Base-by-base conservation (phyloP, 2,329 filamentous ascomycete genomes). In the Sclerotinia nivalis region DNA sequence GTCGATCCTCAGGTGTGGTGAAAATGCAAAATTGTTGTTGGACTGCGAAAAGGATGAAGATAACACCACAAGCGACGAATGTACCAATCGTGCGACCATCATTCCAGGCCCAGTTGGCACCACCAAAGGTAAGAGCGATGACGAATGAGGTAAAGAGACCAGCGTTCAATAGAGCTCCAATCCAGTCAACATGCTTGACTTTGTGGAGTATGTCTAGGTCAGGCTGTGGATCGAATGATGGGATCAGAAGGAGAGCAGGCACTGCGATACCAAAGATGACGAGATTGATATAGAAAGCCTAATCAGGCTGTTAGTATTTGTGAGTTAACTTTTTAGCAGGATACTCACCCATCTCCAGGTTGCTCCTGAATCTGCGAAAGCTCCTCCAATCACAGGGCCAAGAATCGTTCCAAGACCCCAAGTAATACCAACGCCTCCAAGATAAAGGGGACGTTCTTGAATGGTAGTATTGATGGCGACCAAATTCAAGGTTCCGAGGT, bases 51-150 rank as follows among this genome's bases (percentile, higher is more conserved):
- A 62, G 10, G 34, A 73, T 50, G n/a, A 73, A 70, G 34, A 74
- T 71, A 13, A 81, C 82, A 47, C 81, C 77, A 6, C 81, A 82
- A 74, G 84, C 79, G 75, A 85, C 83, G 70, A 82, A 76, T 13
- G 72, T 65, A 4, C 69, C 71, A 37, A 77, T 76, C 5, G 73
- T 68, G 2, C 70, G 58, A 5, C 58, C 69, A 34, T 59, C 52
- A 15, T 71, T 55, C 68, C 68, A 70, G 4, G 68, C 54, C 61
- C 61, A 70, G 54, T 66, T 50, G 18, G 62, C 34, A 45, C 68
- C 68, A 47, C 68, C 68, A 10, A 67, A 67, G 7, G 61, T 70
- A 18, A 70, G 43, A 20, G 55, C 68, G 5, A 70, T 25, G 25
- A 67, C 61, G n/a, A 70, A 70, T 66, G 61, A 59, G 28, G 62